phyloP scores from a whole-genome alignment of 805 yeast genomes.

The Candida wancherniae region DNA sequence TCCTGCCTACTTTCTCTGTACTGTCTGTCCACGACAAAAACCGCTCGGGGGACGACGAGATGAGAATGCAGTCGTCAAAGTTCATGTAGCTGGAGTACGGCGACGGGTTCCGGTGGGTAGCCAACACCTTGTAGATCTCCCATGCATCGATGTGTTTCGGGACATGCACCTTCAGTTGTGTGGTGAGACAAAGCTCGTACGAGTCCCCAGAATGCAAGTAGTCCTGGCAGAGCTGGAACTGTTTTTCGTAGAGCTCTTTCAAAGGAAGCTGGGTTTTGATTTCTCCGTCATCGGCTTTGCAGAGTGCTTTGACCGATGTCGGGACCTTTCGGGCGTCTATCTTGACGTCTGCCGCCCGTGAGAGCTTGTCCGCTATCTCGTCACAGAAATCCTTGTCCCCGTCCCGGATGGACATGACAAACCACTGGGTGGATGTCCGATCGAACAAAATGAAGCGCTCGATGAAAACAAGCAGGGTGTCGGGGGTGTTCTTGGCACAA shows the following conservation, averaged over 20 bases:
- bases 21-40: conserved; percentile 72
- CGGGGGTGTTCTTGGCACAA: conserved; percentile 50
- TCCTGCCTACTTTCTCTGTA: conserved; percentile 16
- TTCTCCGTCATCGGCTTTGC: conserved; percentile 20
- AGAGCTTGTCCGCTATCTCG: conserved; percentile 10
- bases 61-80: conserved; percentile 57
- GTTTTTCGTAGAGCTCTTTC: conserved; percentile 46
- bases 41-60: conserved; percentile 93
- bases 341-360: conserved; percentile 4
- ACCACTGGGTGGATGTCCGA: conserved; percentile 40
- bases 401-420: conserved; percentile 46
- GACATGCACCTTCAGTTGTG: conserved; percentile 57
- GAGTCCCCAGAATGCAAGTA: conserved; percentile 78
- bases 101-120: conserved; percentile 70
- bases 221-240: conserved; percentile 62
- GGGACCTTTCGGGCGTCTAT: conserved; percentile 22
- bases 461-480: conserved; percentile 67
- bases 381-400: conserved; percentile 28
- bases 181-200: conserved; percentile 88
- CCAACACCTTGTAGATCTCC: conserved; percentile 72
- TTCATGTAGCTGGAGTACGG: conserved; percentile 84
- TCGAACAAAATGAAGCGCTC: conserved; percentile 60
- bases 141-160: conserved; percentile 55
- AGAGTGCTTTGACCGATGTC: conserved; percentile 21
- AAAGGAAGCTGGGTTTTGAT: conserved; percentile 45